A percentile compares a stretch with the other conserved stretches of the same genome.
Conservation (phyloP, 345 rosid species). For the Combretum micranthum region DNA sequence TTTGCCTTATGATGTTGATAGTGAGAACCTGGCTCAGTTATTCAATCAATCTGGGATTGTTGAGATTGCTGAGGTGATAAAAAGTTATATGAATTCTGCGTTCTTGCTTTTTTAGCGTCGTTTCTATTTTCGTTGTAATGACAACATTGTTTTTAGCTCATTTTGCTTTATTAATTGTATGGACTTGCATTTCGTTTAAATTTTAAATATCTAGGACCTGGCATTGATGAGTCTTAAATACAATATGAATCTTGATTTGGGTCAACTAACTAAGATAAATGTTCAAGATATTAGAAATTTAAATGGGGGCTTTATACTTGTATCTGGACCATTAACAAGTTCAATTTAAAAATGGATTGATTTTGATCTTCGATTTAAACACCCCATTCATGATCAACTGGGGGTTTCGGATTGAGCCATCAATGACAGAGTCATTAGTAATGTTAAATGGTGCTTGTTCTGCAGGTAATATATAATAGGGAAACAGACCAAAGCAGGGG, state of each 20-base stretch:
- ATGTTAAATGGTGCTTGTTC: background rate
- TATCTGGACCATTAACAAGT: background rate
- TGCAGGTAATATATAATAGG: conserved; percentile 78
- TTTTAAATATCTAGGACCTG: too few relatives aligned
- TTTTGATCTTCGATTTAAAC: background rate
- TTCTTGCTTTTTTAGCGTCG: background rate
- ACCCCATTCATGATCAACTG: too few relatives aligned
- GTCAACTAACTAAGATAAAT: too few relatives aligned
- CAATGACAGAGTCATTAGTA: too few relatives aligned
- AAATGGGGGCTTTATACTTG: background rate
- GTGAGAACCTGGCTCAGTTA: conserved; percentile 72
- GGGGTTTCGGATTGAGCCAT: too few relatives aligned
- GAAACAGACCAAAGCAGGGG: conserved; percentile 94
- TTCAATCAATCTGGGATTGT: conserved; percentile 90
- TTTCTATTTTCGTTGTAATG: background rate
- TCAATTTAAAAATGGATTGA: background rate
- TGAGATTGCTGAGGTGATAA: conserved; percentile 80
- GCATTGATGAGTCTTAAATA: too few relatives aligned
- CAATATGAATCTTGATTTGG: too few relatives aligned
- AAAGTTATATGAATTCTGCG: background rate
- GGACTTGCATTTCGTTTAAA: too few relatives aligned
- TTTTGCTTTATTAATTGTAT: background rate
- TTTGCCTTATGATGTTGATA: conserved; percentile 76
- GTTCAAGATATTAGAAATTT: too few relatives aligned
- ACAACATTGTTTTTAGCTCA: background rate